A percentile compares a stretch with the other conserved stretches of the same genome.
Conservation (phyloP, 2,329 filamentous ascomycete genomes). For the Colletotrichum limetticola region DNA sequence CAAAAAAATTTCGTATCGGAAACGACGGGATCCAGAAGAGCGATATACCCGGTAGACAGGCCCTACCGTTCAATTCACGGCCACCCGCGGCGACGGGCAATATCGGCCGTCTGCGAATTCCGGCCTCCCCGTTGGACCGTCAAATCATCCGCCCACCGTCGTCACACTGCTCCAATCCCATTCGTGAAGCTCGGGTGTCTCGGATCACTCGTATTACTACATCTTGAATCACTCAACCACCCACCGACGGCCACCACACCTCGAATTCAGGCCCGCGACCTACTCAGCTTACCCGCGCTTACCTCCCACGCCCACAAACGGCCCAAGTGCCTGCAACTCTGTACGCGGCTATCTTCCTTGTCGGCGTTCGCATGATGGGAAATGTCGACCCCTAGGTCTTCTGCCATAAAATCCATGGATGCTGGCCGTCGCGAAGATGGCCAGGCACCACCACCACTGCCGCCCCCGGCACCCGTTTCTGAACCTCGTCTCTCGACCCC, state of each 20-base stretch:
- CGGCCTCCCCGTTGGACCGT: constrained; percentile 12
- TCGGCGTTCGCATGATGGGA: constrained; percentile 29
- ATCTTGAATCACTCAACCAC: constrained; percentile 5
- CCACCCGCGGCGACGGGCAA: neutral
- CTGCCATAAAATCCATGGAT: constrained; percentile 32
- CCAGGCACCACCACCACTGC: constrained; percentile 3
- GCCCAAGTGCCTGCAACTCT: neutral
- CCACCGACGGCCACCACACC: neutral
- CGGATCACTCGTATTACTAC: constrained; percentile 24
- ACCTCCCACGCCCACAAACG: neutral
- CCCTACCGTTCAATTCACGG: neutral
- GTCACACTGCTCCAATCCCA: neutral
- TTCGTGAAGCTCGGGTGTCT: constrained; percentile 19
- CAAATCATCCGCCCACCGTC: constrained; percentile 10
- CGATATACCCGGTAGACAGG: neutral
- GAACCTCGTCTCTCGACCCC: constrained; percentile 40
- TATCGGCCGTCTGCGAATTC: constrained; percentile 7
- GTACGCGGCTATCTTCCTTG: neutral
- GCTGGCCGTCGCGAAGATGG: constrained; percentile 25
- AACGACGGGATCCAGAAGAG: constrained; percentile 17
- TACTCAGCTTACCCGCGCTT: neutral
- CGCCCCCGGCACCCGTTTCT: constrained; percentile 34
- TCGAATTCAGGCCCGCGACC: neutral
- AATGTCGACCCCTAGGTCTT: constrained; percentile 33
- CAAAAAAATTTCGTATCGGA: constrained; percentile 6